These are phyloP conservation scores for Xylogone sp. DNA, from an alignment of 2,329 filamentous ascomycete genomes.

Conservation along the genomic window DNA sequence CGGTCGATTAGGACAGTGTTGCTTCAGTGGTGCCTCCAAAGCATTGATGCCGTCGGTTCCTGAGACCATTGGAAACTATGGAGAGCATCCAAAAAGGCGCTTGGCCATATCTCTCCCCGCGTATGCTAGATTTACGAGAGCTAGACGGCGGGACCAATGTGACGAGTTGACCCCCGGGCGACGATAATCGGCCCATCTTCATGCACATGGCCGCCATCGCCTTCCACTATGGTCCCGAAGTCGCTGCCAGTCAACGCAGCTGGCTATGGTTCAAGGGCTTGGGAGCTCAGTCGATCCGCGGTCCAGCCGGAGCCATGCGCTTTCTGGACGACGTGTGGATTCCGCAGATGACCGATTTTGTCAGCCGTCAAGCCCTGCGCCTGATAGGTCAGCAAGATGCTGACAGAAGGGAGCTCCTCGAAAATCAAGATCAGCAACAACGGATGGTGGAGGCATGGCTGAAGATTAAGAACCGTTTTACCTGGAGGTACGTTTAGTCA, in stretches of 20 bases:
- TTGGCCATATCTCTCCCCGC: neutral
- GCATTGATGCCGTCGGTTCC: neutral
- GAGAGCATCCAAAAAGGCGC: neutral
- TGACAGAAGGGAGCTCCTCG: no score
- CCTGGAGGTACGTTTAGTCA: no score
- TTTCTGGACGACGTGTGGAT: neutral
- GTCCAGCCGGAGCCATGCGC: neutral
- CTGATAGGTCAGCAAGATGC: neutral
- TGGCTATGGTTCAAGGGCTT: slow-evolving; percentile 1
- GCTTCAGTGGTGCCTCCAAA: neutral
- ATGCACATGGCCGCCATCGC: neutral
- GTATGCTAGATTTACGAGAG: neutral
- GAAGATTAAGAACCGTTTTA: no score
- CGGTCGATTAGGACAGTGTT: neutral
- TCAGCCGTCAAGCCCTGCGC: neutral
- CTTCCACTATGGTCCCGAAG: slow-evolving; percentile 1
- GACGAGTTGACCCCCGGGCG: neutral
- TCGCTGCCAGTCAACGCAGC: neutral
- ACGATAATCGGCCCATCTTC: slow-evolving; percentile 1
- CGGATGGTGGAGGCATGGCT: no score
- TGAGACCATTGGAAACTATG: neutral
- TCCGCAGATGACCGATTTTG: neutral
- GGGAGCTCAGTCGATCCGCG: slow-evolving; percentile 1
- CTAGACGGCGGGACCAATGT: neutral
- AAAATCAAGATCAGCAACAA: no score